Evolutionary conservation across 495 filamentous ascomycete genomes (phyloP).

Genomic region (Pyronema domesticum): DNA sequence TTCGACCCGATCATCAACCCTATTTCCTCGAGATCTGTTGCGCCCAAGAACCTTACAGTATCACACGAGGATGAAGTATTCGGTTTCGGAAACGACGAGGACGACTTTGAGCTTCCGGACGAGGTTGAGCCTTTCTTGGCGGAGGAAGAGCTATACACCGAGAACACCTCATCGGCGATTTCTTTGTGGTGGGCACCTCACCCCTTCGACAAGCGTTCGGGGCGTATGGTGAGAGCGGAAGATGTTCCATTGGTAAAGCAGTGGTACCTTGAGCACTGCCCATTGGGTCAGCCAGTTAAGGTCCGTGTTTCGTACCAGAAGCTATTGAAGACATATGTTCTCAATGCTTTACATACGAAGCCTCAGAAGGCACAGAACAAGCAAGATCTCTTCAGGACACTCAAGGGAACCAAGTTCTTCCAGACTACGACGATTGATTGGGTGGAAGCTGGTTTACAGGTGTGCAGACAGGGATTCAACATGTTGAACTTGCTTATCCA

Average conservation of each 20-base stretch:
- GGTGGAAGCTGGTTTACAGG: constrained; percentile 97
- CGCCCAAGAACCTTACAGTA: constrained; percentile 80
- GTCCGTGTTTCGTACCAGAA: constrained; percentile 99
- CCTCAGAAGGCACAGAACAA: constrained; percentile 88
- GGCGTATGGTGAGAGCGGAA: constrained; percentile 90
- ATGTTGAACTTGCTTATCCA: constrained; percentile 98
- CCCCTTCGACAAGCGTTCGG: constrained; percentile 90
- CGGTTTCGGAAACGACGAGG: constrained; percentile 65
- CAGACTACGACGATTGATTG: constrained; percentile 98
- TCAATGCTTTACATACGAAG: constrained; percentile 92
- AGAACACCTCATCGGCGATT: constrained; percentile 83
- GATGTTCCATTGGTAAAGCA: constrained; percentile 97
- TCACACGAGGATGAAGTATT: constrained; percentile 95
- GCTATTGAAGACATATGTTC: constrained; percentile 83
- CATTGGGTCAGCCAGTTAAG: constrained; percentile 84
- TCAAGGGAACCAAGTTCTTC: constrained; percentile 97
- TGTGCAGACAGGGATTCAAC: constrained; percentile 96
- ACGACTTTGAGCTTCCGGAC: constrained; percentile 67
- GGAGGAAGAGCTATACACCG: constrained; percentile 75
- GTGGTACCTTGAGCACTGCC: constrained; percentile 94
- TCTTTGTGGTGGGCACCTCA: constrained; percentile 96
- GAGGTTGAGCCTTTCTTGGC: constrained; percentile 74
- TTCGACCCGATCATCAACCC: constrained; percentile 97
- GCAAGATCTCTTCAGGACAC: constrained; percentile 70
- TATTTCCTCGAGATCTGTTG: constrained; percentile 86